These are phyloP conservation scores for Allomyces javanicus DNA, from an alignment of 192 early-diverging fungal species.

Conservation along the genomic window DNA sequence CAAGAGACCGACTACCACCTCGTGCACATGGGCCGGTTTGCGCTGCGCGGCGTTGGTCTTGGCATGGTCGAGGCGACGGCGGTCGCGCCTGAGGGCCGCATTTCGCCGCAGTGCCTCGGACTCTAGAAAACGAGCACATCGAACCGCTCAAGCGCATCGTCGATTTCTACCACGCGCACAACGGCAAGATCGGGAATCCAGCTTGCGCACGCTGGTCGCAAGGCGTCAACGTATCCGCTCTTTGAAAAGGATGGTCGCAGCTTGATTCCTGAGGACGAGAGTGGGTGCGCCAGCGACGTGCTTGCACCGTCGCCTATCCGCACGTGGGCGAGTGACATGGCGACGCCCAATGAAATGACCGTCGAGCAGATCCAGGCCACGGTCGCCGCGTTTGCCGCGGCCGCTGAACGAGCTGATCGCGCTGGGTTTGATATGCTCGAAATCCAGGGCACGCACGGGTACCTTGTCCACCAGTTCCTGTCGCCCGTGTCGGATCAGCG, in stretches of 20 bases:
- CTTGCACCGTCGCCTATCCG: slow-evolving; percentile 40
- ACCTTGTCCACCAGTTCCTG: slow-evolving; percentile 61
- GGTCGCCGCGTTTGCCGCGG: slow-evolving; percentile 35
- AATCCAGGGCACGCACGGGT: slow-evolving; percentile 81
- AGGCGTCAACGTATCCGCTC: slow-evolving; percentile 24
- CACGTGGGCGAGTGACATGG: slow-evolving; percentile 19
- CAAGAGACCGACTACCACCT: slow-evolving; percentile 48
- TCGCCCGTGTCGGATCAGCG: slow-evolving; percentile 62
- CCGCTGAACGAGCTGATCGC: slow-evolving; percentile 45
- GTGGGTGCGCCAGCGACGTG: slow-evolving; percentile 56
- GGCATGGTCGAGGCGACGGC: slow-evolving; percentile 60
- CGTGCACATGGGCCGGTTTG: slow-evolving; percentile 40
- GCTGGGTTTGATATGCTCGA: slow-evolving; percentile 84
- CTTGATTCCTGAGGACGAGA: slow-evolving; percentile 17
- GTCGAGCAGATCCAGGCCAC: slow-evolving; percentile 45
- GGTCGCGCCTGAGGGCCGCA: slow-evolving; percentile 57
- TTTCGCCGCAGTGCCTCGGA: slow-evolving; percentile 55
- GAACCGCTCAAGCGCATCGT: slow-evolving; percentile 33
- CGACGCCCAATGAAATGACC: slow-evolving; percentile 35
- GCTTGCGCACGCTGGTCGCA: slow-evolving; percentile 66
- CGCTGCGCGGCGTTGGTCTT: slow-evolving; percentile 55
- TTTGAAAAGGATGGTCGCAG: slow-evolving; percentile 5
- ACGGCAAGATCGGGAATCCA: slow-evolving; percentile 46
- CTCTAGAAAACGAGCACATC: slow-evolving; percentile 69
- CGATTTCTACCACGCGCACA: slow-evolving; percentile 40